Conservation (phyloP, 768 basidiomycete genomes). For the Dacryopinax spathularia region DNA sequence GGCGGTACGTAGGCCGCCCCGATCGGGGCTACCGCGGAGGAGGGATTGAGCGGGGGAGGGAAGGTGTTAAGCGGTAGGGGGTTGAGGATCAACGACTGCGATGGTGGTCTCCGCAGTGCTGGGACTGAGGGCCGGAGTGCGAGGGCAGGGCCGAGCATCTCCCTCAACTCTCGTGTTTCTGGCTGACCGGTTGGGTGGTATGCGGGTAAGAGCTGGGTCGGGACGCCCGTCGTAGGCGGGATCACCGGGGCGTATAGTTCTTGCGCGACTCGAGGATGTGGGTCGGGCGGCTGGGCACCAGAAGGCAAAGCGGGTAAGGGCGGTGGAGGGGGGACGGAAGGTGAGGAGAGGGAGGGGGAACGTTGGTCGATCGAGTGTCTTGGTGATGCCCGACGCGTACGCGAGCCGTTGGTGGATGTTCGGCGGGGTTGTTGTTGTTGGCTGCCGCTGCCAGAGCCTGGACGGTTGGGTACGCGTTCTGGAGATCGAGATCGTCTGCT, state of each 20-base stretch:
- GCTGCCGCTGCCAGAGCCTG: too few relatives aligned
- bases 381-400: not conserved
- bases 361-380: not conserved
- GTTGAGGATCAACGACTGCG: not conserved
- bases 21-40: not conserved
- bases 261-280: not conserved
- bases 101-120: not conserved
- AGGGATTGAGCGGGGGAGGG: not conserved
- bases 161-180: not conserved
- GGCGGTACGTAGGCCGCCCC: not conserved
- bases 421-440: not conserved
- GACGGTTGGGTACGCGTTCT: too few relatives aligned
- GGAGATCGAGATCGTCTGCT: too few relatives aligned
- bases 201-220: too few relatives aligned
- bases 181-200: too few relatives aligned
- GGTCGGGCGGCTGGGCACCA: not conserved
- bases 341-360: too few relatives aligned
- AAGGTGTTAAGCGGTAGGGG: not conserved
- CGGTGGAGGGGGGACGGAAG: not conserved
- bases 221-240: too few relatives aligned
- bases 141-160: not conserved
- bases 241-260: not conserved
- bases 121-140: not conserved
- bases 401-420: not conserved
- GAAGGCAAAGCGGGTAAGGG: not conserved